Conservation (phyloP, 2,329 filamentous ascomycete species). For the Lecanicillium sp. region DNA sequence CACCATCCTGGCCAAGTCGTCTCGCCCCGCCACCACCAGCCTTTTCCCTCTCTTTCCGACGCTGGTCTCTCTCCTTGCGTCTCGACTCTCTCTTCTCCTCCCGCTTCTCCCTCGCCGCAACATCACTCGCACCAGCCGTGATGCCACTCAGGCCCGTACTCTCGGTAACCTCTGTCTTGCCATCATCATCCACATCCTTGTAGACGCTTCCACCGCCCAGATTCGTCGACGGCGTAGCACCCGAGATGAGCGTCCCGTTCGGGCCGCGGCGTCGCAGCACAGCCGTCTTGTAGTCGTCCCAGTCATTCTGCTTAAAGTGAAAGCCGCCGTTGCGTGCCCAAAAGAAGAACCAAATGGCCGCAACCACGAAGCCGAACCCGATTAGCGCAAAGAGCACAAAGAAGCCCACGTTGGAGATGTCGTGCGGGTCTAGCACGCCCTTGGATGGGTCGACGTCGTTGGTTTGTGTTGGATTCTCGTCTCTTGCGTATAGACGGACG, state of each 20-base stretch:
- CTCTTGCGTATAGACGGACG: slow-evolving; percentile 32
- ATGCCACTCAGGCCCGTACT: slow-evolving; percentile 42
- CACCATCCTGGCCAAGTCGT: slow-evolving; percentile 49
- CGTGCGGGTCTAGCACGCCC: slow-evolving; percentile 44
- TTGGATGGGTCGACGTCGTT: slow-evolving; percentile 28
- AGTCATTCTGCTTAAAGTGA: slow-evolving; percentile 74
- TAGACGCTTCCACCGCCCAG: slow-evolving; percentile 84
- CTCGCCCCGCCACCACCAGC: slow-evolving; percentile 25
- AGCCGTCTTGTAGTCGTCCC: slow-evolving; percentile 97
- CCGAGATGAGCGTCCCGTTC: slow-evolving; percentile 76
- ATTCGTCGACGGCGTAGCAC: slow-evolving; percentile 72
- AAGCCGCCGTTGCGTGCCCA: slow-evolving; percentile 96
- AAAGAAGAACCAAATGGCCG: slow-evolving; percentile 95
- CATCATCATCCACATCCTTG: slow-evolving; percentile 53
- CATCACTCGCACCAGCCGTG: slow-evolving; percentile 49
- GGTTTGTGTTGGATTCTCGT: slow-evolving; percentile 21
- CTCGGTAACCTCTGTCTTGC: slow-evolving; percentile 36
- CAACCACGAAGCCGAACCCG: slow-evolving; percentile 65
- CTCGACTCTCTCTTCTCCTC: slow-evolving; percentile 44
- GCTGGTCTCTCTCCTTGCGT: slow-evolving; percentile 26
- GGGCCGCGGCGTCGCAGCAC: slow-evolving; percentile 83
- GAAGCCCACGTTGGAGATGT: slow-evolving; percentile 61
- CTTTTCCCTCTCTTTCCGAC: slow-evolving; percentile 33
- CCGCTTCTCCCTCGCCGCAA: slow-evolving; percentile 45
- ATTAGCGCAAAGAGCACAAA: slow-evolving; percentile 83